phyloP scores from a whole-genome alignment of 2,329 filamentous ascomycete species.

The Phialemonium atrogriseum region DNA sequence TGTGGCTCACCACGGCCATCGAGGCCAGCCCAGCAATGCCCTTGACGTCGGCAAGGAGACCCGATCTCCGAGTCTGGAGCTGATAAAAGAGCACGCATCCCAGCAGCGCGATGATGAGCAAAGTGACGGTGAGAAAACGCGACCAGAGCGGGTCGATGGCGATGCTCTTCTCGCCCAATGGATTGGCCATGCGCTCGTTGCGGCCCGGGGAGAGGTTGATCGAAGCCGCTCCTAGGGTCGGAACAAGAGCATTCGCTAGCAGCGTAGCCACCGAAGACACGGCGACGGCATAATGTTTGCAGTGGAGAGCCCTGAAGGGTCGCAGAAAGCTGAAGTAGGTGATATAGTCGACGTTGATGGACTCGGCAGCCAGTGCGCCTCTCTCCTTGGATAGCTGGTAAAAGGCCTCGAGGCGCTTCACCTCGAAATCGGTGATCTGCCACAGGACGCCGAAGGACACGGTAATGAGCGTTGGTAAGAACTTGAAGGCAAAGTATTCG shows the following conservation, averaged over 20 bases:
- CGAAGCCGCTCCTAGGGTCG: constrained; percentile 57
- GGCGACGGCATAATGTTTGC: constrained; percentile 60
- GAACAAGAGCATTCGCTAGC: constrained; percentile 59
- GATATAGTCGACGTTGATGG: constrained; percentile 67
- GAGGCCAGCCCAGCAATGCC: constrained; percentile 67
- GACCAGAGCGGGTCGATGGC: constrained; percentile 51
- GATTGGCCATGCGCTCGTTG: constrained; percentile 30
- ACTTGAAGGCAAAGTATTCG: constrained; percentile 55
- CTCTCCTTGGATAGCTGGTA: constrained; percentile 54
- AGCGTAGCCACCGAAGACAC: constrained; percentile 57
- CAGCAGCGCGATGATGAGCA: constrained; percentile 49
- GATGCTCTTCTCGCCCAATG: constrained; percentile 41
- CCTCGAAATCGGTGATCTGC: constrained; percentile 59
- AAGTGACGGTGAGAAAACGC: constrained; percentile 46
- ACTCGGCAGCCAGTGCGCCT: constrained; percentile 55
- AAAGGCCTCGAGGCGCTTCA: constrained; percentile 58
- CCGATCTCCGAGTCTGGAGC: constrained; percentile 54
- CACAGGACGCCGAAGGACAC: constrained; percentile 57
- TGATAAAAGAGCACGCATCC: constrained; percentile 52
- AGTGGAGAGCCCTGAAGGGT: constrained; percentile 52
- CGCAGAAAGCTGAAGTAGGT: constrained; percentile 59
- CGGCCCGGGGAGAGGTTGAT: constrained; percentile 49
- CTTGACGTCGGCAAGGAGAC: constrained; percentile 58
- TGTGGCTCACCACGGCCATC: constrained; percentile 67
- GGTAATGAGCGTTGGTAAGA: constrained; percentile 51